These are phyloP conservation scores for Diutina rugosa DNA, from an alignment of 1,139 yeast species.

Conservation along the genomic window DNA sequence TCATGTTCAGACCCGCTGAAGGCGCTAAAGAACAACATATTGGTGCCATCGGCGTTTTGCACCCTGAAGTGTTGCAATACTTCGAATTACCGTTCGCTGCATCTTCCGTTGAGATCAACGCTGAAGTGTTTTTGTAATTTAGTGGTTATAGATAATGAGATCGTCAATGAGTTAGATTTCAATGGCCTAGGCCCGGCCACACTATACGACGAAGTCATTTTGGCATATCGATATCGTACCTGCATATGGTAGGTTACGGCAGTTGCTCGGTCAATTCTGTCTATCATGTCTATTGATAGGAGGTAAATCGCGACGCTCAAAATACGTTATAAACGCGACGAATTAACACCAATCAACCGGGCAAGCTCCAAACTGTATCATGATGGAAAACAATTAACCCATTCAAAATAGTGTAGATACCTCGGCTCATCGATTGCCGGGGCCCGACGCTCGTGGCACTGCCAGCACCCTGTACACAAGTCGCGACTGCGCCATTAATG, in stretches of 20 bases:
- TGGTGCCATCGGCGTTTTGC: slow-evolving; percentile 88
- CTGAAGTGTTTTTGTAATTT: slow-evolving; percentile 61
- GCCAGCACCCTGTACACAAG: background rate
- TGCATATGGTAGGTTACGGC: background rate
- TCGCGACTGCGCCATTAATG: background rate
- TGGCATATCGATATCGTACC: background rate
- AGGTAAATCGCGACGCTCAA: background rate
- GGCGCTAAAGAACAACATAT: slow-evolving; percentile 45
- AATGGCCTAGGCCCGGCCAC: background rate
- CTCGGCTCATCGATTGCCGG: background rate
- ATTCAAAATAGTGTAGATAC: background rate
- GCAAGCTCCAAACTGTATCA: too few relatives aligned
- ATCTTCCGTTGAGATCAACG: slow-evolving; percentile 79
- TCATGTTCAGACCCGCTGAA: slow-evolving; percentile 55
- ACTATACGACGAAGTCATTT: background rate
- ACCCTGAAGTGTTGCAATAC: slow-evolving; percentile 79
- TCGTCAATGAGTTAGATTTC: background rate
- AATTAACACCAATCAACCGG: too few relatives aligned
- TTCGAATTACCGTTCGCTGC: slow-evolving; percentile 93
- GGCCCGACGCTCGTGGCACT: background rate
- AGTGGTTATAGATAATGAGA: background rate
- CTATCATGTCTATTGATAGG: background rate
- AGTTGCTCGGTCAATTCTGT: background rate
- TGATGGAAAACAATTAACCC: too few relatives aligned
- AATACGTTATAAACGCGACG: too few relatives aligned